Conservation (phyloP, 257 asterid genomes). For the Plantago ovata region DNA sequence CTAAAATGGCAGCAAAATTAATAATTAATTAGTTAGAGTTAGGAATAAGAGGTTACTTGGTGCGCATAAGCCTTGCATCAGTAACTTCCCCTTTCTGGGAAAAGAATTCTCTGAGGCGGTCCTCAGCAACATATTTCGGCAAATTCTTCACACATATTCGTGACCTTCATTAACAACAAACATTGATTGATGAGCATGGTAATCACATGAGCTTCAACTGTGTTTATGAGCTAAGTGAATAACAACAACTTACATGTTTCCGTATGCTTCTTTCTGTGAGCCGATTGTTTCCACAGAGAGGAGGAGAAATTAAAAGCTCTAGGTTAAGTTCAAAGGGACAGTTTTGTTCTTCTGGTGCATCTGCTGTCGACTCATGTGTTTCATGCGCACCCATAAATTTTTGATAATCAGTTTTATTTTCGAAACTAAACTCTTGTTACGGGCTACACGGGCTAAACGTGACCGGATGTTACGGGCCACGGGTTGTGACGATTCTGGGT, state of each 20-base stretch:
- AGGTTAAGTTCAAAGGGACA: no score
- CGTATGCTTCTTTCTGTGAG: no score
- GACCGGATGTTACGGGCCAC: no score
- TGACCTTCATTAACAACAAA: conserved; percentile 43
- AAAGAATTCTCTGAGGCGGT: conserved; percentile 78
- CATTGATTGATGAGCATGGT: neutral
- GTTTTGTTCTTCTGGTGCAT: no score
- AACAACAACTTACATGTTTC: neutral
- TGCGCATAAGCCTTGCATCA: conserved; percentile 89
- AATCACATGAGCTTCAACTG: neutral
- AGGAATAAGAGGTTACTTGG: conserved; percentile 41
- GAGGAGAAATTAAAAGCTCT: no score
- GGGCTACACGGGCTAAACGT: no score
- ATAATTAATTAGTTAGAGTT: neutral
- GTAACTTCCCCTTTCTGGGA: conserved; percentile 94
- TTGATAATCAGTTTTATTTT: no score
- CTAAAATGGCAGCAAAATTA: neutral
- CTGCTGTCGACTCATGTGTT: no score
- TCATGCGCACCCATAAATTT: no score
- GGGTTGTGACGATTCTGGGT: no score
- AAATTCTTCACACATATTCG: conserved; percentile 82
- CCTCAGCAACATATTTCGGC: conserved; percentile 72
- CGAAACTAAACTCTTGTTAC: no score
- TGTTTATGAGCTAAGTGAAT: neutral
- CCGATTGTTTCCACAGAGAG: no score